A percentile compares a stretch with the other conserved stretches of the same genome.
Evolutionary conservation across 2,329 filamentous ascomycete genomes (phyloP).

Genomic region (Ceratocystis papillata): DNA sequence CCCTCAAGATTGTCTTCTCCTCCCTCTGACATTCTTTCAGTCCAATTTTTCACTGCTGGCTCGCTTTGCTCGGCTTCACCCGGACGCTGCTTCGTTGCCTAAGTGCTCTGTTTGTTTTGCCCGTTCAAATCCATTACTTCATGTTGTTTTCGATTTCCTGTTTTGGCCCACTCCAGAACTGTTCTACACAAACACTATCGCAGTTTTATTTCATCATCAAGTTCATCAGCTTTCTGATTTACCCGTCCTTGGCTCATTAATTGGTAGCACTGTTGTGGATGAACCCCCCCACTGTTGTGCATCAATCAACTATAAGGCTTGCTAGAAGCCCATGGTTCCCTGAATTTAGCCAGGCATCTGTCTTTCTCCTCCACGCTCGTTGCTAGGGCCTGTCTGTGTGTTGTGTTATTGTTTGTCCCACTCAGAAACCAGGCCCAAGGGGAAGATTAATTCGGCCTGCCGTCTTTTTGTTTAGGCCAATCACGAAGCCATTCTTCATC

Average conservation of each 20-base stretch:
- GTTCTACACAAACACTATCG: no score
- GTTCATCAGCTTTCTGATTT: neutral
- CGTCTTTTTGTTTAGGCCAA: neutral
- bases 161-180: neutral
- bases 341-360: neutral
- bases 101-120: neutral
- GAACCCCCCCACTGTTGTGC: neutral
- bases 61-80: neutral
- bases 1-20: neutral
- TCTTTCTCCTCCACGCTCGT: neutral
- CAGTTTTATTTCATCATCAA: no score
- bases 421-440: conserved; percentile 1
- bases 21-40: neutral
- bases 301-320: neutral
- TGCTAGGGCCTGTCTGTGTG: conserved; percentile 11
- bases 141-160: neutral
- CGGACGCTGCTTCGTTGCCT: neutral
- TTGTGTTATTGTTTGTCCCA: conserved; percentile 15
- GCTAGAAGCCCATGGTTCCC: neutral
- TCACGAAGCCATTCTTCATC: conserved; percentile 4
- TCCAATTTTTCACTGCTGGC: neutral
- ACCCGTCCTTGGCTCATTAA: neutral
- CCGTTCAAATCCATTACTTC: no score
- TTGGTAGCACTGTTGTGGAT: neutral
- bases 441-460: conserved; percentile 6